Conservation (phyloP, 1,284 basidiomycete genomes). For the Pseudozyma hubeiensis region DNA sequence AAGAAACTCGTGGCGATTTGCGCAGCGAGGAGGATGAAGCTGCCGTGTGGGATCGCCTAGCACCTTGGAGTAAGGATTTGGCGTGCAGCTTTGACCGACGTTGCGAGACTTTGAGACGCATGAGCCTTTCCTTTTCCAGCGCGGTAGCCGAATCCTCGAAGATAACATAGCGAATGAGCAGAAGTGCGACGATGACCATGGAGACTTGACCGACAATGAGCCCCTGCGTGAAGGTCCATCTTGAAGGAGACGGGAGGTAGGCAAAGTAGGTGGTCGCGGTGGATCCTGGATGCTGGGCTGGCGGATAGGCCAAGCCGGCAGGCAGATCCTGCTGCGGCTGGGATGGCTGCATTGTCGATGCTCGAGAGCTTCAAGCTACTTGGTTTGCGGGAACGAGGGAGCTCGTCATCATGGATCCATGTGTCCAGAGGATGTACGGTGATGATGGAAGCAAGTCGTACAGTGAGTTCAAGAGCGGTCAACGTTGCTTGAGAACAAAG, state of each 20-base stretch:
- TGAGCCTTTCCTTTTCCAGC: slow-evolving; percentile 46
- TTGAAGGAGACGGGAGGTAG: slow-evolving; percentile 22
- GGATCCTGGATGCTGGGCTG: slow-evolving; percentile 11
- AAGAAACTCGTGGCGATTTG: slow-evolving; percentile 27
- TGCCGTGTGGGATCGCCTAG: slow-evolving; percentile 7
- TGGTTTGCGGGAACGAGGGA: too few species aligned
- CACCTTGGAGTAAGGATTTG: slow-evolving; percentile 31
- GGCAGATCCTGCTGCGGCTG: slow-evolving; percentile 7
- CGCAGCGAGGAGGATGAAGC: slow-evolving; percentile 13
- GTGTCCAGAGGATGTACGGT: too few species aligned
- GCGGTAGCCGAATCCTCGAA: slow-evolving; percentile 70
- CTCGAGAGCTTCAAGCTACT: too few species aligned
- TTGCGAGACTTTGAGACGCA: slow-evolving; percentile 49
- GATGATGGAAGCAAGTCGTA: too few species aligned
- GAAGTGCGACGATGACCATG: slow-evolving; percentile 61
- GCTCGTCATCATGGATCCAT: too few species aligned
- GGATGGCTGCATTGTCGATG: slow-evolving; percentile 16
- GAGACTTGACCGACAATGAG: slow-evolving; percentile 73
- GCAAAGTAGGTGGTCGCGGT: slow-evolving; percentile 27
- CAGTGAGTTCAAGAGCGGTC: too few species aligned
- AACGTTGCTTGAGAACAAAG: too few species aligned
- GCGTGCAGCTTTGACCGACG: slow-evolving; percentile 48
- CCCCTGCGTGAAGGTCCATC: slow-evolving; percentile 72
- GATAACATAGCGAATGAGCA: slow-evolving; percentile 72
- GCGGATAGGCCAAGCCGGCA: slow-evolving; percentile 16